Percentiles rank a stretch among this genome's conserved stretches.
Conservation (phyloP, 2,329 filamentous ascomycete species). For the Penicillium sp. region DNA sequence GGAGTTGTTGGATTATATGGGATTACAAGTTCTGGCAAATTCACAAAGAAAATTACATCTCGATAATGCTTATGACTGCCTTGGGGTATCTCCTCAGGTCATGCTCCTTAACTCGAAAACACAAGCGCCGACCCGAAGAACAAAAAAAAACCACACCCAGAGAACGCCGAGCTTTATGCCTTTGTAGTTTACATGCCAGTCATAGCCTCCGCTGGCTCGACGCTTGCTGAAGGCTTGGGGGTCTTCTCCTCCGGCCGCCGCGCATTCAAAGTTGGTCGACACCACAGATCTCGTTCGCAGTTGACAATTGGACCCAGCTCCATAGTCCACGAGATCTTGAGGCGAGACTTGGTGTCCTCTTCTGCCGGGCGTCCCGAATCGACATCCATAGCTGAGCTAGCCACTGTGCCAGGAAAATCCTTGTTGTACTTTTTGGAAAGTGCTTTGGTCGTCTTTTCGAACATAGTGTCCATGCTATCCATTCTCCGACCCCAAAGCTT, state of each 20-base stretch:
- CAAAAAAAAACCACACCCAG: slow-evolving; percentile 2
- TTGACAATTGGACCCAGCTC: slow-evolving; percentile 55
- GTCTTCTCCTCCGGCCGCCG: slow-evolving; percentile 36
- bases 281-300: slow-evolving; percentile 58
- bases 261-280: slow-evolving; percentile 42
- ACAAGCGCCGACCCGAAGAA: slow-evolving; percentile 16
- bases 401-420: slow-evolving; percentile 25
- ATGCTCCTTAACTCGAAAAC: slow-evolving; percentile 18
- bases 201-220: slow-evolving; percentile 25
- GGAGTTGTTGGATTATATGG: slow-evolving; percentile 18
- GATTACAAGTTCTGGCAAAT: slow-evolving; percentile 6
- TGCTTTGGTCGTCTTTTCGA: slow-evolving; percentile 55
- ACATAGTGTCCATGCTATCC: slow-evolving; percentile 49
- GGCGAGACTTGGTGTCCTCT: slow-evolving; percentile 24
- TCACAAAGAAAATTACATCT: slow-evolving; percentile 13
- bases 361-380: slow-evolving; percentile 27
- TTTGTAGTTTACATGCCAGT: slow-evolving; percentile 21
- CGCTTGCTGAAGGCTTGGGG: slow-evolving; percentile 22
- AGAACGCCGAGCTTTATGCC: slow-evolving; percentile 15
- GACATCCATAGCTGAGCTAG: slow-evolving; percentile 28
- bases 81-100: slow-evolving; percentile 36
- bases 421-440: slow-evolving; percentile 42
- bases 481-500: slow-evolving; percentile 37
- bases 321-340: slow-evolving; percentile 32
- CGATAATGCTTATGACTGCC: slow-evolving; percentile 15